Evolutionary conservation across 2,329 filamentous ascomycete species (phyloP).

Genomic region (Chalaropsis ovoidea): DNA sequence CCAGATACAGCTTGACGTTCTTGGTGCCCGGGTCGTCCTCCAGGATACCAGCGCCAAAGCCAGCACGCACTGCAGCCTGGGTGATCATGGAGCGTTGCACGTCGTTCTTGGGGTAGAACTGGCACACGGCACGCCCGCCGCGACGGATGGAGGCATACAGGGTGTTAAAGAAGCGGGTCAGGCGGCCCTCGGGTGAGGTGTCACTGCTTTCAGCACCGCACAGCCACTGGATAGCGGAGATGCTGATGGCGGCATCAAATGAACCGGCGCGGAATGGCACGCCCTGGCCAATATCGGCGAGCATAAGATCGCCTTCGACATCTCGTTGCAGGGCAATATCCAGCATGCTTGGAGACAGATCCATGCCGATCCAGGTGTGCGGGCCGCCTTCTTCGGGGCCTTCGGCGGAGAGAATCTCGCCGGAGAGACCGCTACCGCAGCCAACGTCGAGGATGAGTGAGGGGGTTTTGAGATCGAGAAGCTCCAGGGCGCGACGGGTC

Average conservation of each 20-base stretch:
- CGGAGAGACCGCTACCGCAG: constrained; percentile 87
- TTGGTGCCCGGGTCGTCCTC: constrained; percentile 96
- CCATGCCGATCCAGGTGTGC: constrained; percentile 96
- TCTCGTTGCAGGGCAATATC: constrained; percentile 85
- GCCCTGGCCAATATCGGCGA: constrained; percentile 91
- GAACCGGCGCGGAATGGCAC: constrained; percentile 84
- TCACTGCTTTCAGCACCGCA: constrained; percentile 90
- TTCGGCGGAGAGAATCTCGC: constrained; percentile 78
- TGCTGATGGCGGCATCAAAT: constrained; percentile 91
- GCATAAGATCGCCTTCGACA: constrained; percentile 83
- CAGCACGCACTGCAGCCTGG: constrained; percentile 78
- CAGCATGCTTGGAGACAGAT: constrained; percentile 93
- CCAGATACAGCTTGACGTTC: constrained; percentile 91
- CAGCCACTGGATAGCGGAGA: constrained; percentile 95
- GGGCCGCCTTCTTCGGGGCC: constrained; percentile 63
- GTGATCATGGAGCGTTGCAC: constrained; percentile 86
- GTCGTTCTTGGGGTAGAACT: constrained; percentile 97
- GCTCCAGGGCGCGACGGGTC: constrained; percentile 85
- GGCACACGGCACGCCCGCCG: constrained; percentile 83
- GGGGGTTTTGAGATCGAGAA: constrained; percentile 68
- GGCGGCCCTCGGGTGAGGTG: constrained; percentile 64
- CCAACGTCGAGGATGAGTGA: constrained; percentile 93
- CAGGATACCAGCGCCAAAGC: constrained; percentile 86
- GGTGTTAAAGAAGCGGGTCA: constrained; percentile 84
- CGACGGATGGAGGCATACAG: constrained; percentile 74